Percentiles rank a stretch among this genome's conserved stretches.
phyloP scores from a whole-genome alignment of 2,329 filamentous ascomycete genomes.

The Pseudogymnoascus sp. region DNA sequence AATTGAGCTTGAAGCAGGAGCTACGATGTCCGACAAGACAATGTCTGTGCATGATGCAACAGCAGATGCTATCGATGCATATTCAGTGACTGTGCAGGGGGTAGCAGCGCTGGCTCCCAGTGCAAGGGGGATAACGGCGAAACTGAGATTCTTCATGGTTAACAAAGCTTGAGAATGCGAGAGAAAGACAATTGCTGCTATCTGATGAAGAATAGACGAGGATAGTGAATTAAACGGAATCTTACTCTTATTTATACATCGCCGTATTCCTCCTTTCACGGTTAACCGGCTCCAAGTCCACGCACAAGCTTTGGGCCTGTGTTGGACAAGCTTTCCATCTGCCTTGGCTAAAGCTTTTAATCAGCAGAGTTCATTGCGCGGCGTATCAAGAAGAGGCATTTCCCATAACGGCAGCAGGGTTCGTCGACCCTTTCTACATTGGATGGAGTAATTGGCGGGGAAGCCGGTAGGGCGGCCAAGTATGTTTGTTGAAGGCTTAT shows the following conservation, averaged over 20 bases:
- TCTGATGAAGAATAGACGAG: neutral
- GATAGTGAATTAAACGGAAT: neutral
- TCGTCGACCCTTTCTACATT: neutral
- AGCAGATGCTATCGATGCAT: slow-evolving; percentile 37
- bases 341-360: neutral
- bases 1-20: slow-evolving; percentile 50
- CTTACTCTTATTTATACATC: neutral
- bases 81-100: slow-evolving; percentile 48
- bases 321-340: neutral
- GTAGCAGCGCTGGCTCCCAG: slow-evolving; percentile 15
- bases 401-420: neutral
- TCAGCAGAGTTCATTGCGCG: neutral
- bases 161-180: neutral
- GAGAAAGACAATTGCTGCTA: neutral
- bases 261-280: neutral
- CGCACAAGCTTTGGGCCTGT: neutral
- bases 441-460: neutral
- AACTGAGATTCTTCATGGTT: neutral
- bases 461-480: neutral
- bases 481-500: neutral
- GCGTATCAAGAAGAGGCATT: neutral
- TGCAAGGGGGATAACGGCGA: neutral
- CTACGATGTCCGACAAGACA: slow-evolving; percentile 42
- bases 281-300: neutral
- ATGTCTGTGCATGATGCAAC: slow-evolving; percentile 47